Percentiles rank a stretch among this genome's conserved stretches.
Conservation (phyloP, 768 basidiomycete species). For the Solioccasus polychromus region DNA sequence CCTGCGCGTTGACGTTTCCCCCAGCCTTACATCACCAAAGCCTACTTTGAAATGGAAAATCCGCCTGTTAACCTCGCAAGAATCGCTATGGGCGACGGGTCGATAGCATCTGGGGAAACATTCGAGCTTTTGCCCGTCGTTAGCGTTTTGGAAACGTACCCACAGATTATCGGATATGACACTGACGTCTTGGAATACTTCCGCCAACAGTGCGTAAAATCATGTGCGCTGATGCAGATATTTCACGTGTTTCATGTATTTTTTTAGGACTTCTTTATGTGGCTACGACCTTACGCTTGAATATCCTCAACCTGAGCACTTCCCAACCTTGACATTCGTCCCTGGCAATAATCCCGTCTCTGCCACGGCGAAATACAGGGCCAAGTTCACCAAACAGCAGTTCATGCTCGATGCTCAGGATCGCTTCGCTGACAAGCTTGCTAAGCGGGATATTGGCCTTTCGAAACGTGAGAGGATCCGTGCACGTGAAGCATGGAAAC, state of each 20-base stretch:
- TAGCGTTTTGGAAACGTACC: slow-evolving; percentile 64
- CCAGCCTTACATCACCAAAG: slow-evolving; percentile 74
- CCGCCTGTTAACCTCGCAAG: slow-evolving; percentile 69
- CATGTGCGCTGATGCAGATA: not conserved
- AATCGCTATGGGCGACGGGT: slow-evolving; percentile 69
- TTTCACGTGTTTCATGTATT: too few species aligned
- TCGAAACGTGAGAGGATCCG: slow-evolving; percentile 26
- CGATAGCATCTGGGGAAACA: slow-evolving; percentile 49
- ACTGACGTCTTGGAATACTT: slow-evolving; percentile 65
- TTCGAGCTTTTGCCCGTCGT: slow-evolving; percentile 58
- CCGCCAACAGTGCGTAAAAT: slow-evolving; percentile 54
- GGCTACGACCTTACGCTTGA: slow-evolving; percentile 64
- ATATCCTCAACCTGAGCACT: slow-evolving; percentile 58
- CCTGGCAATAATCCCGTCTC: slow-evolving; percentile 15
- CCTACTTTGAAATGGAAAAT: slow-evolving; percentile 58
- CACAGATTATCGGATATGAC: slow-evolving; percentile 74
- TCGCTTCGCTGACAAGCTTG: slow-evolving; percentile 20
- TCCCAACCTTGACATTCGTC: slow-evolving; percentile 36
- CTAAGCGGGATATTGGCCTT: slow-evolving; percentile 19
- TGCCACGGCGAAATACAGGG: slow-evolving; percentile 8
- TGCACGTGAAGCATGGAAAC: slow-evolving; percentile 36
- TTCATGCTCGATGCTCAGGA: slow-evolving; percentile 22
- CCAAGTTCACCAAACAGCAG: slow-evolving; percentile 14
- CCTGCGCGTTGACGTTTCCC: not conserved
- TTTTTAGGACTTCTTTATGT: slow-evolving; percentile 56